Conservation (phyloP, 305 asterid species). For the Fraxinus velutina region DNA sequence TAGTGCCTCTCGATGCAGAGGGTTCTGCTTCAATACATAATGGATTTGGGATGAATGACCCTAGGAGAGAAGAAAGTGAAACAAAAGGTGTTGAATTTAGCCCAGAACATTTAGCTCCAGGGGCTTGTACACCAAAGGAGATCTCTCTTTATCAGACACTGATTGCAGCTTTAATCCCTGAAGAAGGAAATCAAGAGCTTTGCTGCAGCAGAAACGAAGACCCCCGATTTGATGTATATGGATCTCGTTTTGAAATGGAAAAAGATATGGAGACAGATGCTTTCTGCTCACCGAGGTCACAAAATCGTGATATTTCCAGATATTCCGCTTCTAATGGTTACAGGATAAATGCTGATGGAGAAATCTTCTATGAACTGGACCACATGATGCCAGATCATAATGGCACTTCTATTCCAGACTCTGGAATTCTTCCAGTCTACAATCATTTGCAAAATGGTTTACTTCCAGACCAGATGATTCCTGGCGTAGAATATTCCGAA, state of each 20-base stretch:
- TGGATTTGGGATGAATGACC: constrained; percentile 44
- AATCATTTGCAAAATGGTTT: constrained; percentile 46
- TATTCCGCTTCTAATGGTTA: constrained; percentile 51
- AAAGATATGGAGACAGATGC: constrained; percentile 45
- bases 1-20: constrained; percentile 48
- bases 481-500: constrained; percentile 50
- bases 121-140: constrained; percentile 42
- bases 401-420: constrained; percentile 32
- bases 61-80: constrained; percentile 51
- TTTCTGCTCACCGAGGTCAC: constrained; percentile 40
- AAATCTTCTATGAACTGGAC: constrained; percentile 46
- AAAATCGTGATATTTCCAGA: constrained; percentile 42
- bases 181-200: constrained; percentile 52
- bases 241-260: constrained; percentile 52
- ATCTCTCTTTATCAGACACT: constrained; percentile 73
- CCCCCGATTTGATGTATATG: constrained; percentile 41
- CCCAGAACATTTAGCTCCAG: constrained; percentile 46
- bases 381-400: constrained; percentile 30
- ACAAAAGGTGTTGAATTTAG: constrained; percentile 43
- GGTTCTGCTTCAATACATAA: constrained; percentile 40
- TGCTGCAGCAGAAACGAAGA: constrained; percentile 46
- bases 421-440: constrained; percentile 37
- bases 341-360: constrained; percentile 40
- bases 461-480: constrained; percentile 39
- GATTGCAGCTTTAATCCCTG: constrained; percentile 79